phyloP scores from a whole-genome alignment of 148 eudicot genomes.

The Simmondsia chinensis region DNA sequence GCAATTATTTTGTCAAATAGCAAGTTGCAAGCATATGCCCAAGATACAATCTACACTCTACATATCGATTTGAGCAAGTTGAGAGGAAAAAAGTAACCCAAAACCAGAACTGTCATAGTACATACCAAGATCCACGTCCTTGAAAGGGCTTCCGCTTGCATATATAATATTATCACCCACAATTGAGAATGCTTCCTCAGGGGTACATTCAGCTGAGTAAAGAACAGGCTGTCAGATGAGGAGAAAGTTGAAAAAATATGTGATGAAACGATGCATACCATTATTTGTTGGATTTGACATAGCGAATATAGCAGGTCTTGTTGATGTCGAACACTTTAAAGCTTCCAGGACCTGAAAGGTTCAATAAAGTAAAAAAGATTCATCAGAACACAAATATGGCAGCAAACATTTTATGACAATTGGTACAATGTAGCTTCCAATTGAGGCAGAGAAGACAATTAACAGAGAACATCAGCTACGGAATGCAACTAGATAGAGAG shows the following conservation, averaged over 20 bases:
- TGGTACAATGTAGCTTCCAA: too few species aligned
- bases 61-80: background rate
- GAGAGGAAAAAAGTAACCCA: background rate
- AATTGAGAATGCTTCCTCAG: constrained; percentile 84
- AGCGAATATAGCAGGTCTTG: constrained; percentile 93
- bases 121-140: constrained; percentile 82
- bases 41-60: too few species aligned
- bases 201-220: constrained; percentile 90
- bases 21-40: too few species aligned
- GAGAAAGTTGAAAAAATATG: background rate
- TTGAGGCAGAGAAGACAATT: too few species aligned
- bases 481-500: too few species aligned
- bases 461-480: too few species aligned
- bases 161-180: constrained; percentile 74
- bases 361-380: too few species aligned
- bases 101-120: constrained; percentile 6
- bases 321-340: constrained; percentile 71
- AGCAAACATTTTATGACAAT: too few species aligned
- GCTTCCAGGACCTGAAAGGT: constrained; percentile 94
- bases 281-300: constrained; percentile 97
- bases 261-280: constrained; percentile 30
- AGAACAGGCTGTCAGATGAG: background rate
- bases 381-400: too few species aligned
- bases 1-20: too few species aligned
- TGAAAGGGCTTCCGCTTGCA: constrained; percentile 97